Conservation (phyloP, 1,284 basidiomycete species). For the Laetiporus sulphureus region DNA sequence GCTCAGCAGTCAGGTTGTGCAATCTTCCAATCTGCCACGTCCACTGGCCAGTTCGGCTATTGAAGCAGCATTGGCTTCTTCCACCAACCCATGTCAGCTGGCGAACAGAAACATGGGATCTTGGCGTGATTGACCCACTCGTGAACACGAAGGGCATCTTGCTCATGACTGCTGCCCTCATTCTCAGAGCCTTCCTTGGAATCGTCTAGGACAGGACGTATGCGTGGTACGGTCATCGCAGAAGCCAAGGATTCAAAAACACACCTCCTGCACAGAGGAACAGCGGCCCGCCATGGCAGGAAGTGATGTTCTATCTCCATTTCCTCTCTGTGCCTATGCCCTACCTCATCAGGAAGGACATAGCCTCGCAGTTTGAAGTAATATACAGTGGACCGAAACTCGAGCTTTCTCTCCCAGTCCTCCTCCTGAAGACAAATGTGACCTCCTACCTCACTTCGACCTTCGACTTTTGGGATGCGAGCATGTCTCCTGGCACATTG, state of each 20-base stretch:
- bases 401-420: slow-evolving; percentile 16
- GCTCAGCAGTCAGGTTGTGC: too few relatives aligned
- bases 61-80: too few relatives aligned
- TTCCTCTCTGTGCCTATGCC: slow-evolving; percentile 73
- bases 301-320: slow-evolving; percentile 88
- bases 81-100: too few relatives aligned
- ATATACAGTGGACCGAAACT: slow-evolving; percentile 36
- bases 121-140: too few relatives aligned
- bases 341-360: slow-evolving; percentile 44
- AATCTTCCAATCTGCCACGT: too few relatives aligned
- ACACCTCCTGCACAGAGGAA: slow-evolving; percentile 7
- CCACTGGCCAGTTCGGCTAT: too few relatives aligned
- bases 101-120: too few relatives aligned
- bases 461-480: too few relatives aligned
- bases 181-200: slow-evolving; percentile 81
- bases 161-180: slow-evolving; percentile 70
- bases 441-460: too few relatives aligned
- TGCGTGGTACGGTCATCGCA: slow-evolving; percentile 57
- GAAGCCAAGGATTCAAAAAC: background rate
- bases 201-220: slow-evolving; percentile 85
- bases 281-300: slow-evolving; percentile 59
- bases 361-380: slow-evolving; percentile 41
- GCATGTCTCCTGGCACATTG: slow-evolving; percentile 8
- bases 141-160: slow-evolving; percentile 68
- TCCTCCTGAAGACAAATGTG: slow-evolving; percentile 17